phyloP scores from a whole-genome alignment of 2,329 filamentous ascomycete genomes.

The Colletotrichum sp. region DNA sequence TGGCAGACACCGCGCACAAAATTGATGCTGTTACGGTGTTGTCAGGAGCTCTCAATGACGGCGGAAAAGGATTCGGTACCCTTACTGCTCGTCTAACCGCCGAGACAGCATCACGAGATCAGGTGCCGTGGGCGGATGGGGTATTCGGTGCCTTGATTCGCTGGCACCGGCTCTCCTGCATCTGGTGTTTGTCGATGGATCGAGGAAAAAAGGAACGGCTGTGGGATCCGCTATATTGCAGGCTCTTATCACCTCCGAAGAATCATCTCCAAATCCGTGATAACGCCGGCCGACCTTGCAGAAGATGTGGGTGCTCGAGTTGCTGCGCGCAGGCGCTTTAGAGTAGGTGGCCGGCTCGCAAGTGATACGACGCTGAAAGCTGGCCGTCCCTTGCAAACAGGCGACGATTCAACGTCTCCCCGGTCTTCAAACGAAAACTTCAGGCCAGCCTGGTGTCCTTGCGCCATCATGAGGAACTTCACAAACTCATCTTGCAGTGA shows the following conservation, averaged over 20 bases:
- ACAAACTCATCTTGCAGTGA: not conserved
- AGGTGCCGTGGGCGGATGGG: not conserved
- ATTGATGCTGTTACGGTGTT: not conserved
- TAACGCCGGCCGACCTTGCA: not conserved
- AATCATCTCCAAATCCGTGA: not conserved
- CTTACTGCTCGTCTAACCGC: conserved; percentile 10
- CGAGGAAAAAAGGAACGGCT: not conserved
- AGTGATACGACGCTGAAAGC: not conserved
- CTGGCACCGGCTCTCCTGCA: not conserved
- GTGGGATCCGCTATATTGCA: not conserved
- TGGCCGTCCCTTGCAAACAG: not conserved
- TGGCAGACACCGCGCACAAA: not conserved
- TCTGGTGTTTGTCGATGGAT: not conserved
- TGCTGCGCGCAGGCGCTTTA: not conserved
- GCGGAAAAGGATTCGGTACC: not conserved
- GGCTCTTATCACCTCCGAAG: not conserved
- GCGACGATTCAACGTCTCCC: not conserved
- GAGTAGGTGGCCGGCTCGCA: not conserved
- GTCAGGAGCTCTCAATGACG: not conserved
- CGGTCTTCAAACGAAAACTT: not conserved
- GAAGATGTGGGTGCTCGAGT: not conserved
- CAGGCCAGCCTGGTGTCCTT: not conserved
- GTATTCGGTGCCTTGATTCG: not conserved
- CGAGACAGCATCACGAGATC: conserved; percentile 10
- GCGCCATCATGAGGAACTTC: not conserved